Base-by-base conservation (phyloP, 2,329 filamentous ascomycete species). In the Ophiocordyceps camponoti-floridani region DNA sequence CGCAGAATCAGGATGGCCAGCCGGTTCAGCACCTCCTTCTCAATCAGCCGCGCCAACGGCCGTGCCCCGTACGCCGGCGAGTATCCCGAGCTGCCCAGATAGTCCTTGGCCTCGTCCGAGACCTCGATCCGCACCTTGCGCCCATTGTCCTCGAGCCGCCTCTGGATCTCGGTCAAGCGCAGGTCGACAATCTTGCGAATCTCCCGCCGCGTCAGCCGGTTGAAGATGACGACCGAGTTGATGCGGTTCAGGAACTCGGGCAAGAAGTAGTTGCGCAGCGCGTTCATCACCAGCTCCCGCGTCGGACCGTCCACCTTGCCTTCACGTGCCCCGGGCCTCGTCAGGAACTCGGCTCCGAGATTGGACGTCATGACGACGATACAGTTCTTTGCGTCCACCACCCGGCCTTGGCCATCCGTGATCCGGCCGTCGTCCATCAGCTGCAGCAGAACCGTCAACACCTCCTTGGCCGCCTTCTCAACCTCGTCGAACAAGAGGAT, bases 351-450 rank as follows among this genome's bases (percentile, higher is more conserved):
- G 30, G 91, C 91, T 51, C 91, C 91, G 49, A 98, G 64, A 68
- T 98, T 98, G 56, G 87, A 95, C 0, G 91, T 98, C 87, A 98
- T 94, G 64, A 98, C 91, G 40, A 98, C 89, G 53, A 98, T 96
- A 61, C 89, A 96, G 72, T 98, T 98, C 66, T 82, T 86, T 48
- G 89, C 91, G 56, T 98, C 91, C 45, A 98, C 79, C 43, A 95
- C 73, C 60, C 91, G 79, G 58, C 91, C 91, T 75, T 96, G 93
- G 42, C 91, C 91, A 58, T 98, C 91, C 13, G 91, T 98, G 63
- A 98, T 96, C 56, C 91, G 87, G 28, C 91, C 91, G 57, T 98
- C 91, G 56, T 98, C 91, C 87, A 98, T 96, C 57, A 98, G 85
- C 63, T 98, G 91, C n/a, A 98, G 77, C 35, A 98, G 77, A 14